Evolutionary conservation across 257 asterid species (phyloP), one percentile per base, ranked within the genome.

Genomic region (Jasminum sambac): DNA sequence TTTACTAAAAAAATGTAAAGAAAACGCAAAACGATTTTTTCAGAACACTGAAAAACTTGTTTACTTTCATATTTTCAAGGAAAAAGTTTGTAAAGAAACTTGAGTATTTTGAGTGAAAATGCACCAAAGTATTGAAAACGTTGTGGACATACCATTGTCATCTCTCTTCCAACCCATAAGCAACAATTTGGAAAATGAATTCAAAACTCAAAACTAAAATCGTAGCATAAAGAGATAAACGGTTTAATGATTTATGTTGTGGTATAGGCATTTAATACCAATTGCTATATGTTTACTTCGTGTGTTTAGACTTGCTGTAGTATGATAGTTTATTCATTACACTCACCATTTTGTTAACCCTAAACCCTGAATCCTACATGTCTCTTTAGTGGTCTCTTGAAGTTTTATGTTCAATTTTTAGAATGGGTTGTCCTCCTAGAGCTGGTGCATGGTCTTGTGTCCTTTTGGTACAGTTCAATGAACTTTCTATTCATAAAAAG

Each of bases 381-480:
- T 63, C 8, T n/a, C 41, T n/a, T 40, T 41, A 58, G 24, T 38
- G 8, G 69, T 12, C 50, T 23, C 19, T 17, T 63, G 8, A 38
- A 17, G 9, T 17, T 42, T 64, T 12, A 21, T 8, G 30, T 40
- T 40, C 0, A 9, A 40, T 40, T 21, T 21, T 34, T 44, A 19
- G 11, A 64, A 52, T 8, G 26, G 30, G 63, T 17, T 37, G 66
- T 19, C 44, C 17, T 60, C 36, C 48, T 25, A 55, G 67, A 71
- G 72, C 57, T 36, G 36, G 36, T 58, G 25, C 16, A 76, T 63
- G 55, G 37, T 13, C 21, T 69, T 74, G 40, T 50, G 55, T 65
- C 25, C 65, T 16, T 39, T 38, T 21, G n/a, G 30, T 16, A 30
- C 1, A 12, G 2, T 8, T 5, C 11, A 62, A 13, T 30, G 2